Conservation (phyloP, 805 yeast species). For the Tetrapisispora fleetii region DNA sequence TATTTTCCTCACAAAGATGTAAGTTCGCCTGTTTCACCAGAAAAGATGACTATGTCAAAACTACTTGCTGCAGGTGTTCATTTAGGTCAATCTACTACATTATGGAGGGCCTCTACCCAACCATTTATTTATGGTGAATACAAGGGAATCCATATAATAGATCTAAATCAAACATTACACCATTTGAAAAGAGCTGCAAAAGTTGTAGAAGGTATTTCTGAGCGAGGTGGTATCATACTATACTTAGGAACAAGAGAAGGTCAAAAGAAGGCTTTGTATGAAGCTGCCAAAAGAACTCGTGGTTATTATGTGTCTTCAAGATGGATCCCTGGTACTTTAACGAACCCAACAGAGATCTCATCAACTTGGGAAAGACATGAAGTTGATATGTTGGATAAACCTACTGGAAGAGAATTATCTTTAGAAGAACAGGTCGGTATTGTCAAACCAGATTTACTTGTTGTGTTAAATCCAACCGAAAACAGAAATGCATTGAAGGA, state of each 20-base stretch:
- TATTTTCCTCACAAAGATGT: constrained; percentile 64
- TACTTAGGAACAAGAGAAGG: constrained; percentile 80
- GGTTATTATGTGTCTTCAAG: constrained; percentile 76
- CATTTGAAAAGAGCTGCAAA: constrained; percentile 73
- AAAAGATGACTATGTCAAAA: constrained; percentile 54
- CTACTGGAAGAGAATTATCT: constrained; percentile 50
- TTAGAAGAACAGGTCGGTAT: constrained; percentile 41
- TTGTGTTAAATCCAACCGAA: constrained; percentile 79
- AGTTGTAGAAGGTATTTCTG: constrained; percentile 74
- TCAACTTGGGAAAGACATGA: constrained; percentile 56
- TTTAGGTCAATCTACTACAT: constrained; percentile 77
- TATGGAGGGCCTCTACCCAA: constrained; percentile 74
- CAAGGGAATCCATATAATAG: constrained; percentile 85
- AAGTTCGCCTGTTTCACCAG: constrained; percentile 44
- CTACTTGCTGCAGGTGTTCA: constrained; percentile 90
- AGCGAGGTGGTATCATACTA: constrained; percentile 74
- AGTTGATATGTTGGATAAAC: constrained; percentile 62
- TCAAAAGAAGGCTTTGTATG: constrained; percentile 62
- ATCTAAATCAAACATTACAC: constrained; percentile 71
- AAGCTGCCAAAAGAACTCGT: constrained; percentile 65
- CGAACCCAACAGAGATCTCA: constrained; percentile 66
- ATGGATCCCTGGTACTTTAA: constrained; percentile 93
- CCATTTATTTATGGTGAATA: constrained; percentile 83
- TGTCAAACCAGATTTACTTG: constrained; percentile 81
- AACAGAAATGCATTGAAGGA: constrained; percentile 73